Base-by-base conservation (phyloP, 208 protist species). In the Sergeia podlipaevii region DNA sequence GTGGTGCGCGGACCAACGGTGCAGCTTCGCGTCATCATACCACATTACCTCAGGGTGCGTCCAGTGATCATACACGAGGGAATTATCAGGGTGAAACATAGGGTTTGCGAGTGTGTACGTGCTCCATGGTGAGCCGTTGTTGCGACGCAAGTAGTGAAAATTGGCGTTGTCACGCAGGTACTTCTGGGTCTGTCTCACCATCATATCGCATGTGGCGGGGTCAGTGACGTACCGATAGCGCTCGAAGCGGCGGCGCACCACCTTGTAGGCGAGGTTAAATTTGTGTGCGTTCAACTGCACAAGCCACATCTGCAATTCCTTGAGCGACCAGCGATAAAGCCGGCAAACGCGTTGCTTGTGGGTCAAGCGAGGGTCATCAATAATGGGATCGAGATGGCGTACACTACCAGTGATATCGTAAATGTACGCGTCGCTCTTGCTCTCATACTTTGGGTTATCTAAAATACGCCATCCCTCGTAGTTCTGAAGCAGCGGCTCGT, bases 401-500 rank as follows among this genome's bases (percentile, higher is more conserved):
- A 91, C 87, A 58, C 71, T 71, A 32, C 87, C 87, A 47, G 65
- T 71, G 18, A 95, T 27, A 69, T 95, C 87, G 60, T 89, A 85
- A 4, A 84, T 59, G 62, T 90, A 95, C 21, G 83, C 87, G 37
- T 91, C 83, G 2, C 53, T 74, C 65, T 90, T 89, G 37, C 53
- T 51, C 36, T 89, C 83, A 52, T 91, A 91, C 62, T 85, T 87
- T 33, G 83, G 83, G 74, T 95, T 91, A 65, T 95, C 87, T 8
- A 95, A 76, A 59, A 95, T 88, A 65, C 87, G 87, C 84, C 87
- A 95, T n/a, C 87, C 87, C 64, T 95, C 87, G 67, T 95, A 95
- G 65, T 95, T 91, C 39, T 95, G 83, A 41, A 95, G 81, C 18
- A 95, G 74, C 10, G 83, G 87, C 61, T 95, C 87, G 57, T 91